A percentile compares a stretch with the other conserved stretches of the same genome.
These are phyloP conservation scores for Jasminum sambac DNA, from an alignment of 257 asterid species.

Conservation along the genomic window DNA sequence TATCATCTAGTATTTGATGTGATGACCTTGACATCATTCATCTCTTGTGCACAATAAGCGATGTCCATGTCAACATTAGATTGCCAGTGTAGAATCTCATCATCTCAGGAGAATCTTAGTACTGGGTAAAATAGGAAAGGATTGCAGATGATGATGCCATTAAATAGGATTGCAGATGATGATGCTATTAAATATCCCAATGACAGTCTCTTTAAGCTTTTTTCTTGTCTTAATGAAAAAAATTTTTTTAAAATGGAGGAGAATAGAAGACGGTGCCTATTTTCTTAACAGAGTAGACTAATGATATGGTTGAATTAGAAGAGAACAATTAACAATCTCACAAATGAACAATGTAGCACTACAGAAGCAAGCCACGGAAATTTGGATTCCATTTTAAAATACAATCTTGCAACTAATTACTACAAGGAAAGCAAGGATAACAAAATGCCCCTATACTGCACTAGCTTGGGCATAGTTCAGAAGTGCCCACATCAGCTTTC, in stretches of 20 bases:
- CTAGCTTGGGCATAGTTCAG: neutral
- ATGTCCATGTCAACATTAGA: too few relatives aligned
- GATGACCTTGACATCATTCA: too few relatives aligned
- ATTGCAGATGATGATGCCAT: too few relatives aligned
- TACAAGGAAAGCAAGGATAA: neutral
- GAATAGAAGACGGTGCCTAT: neutral
- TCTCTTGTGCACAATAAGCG: too few relatives aligned
- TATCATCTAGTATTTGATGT: too few relatives aligned
- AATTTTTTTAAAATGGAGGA: too few relatives aligned
- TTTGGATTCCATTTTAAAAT: conserved; percentile 1
- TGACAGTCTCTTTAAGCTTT: neutral
- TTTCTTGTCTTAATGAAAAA: too few relatives aligned
- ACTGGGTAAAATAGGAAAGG: too few relatives aligned
- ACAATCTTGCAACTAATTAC: neutral
- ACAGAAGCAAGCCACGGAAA: conserved; percentile 11
- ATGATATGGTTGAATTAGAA: neutral
- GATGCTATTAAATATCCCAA: neutral
- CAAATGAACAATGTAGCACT: neutral
- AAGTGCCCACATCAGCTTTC: conserved; percentile 3
- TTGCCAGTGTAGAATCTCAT: too few relatives aligned
- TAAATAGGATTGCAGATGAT: too few relatives aligned
- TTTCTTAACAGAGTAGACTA: neutral
- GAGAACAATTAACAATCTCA: neutral
- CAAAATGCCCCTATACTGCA: conserved; percentile 2
- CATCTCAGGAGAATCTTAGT: neutral